A percentile compares a stretch with the other conserved stretches of the same genome.
These are phyloP conservation scores for Alternaria consortialis DNA, from an alignment of 2,329 filamentous ascomycete genomes.

Conservation along the genomic window DNA sequence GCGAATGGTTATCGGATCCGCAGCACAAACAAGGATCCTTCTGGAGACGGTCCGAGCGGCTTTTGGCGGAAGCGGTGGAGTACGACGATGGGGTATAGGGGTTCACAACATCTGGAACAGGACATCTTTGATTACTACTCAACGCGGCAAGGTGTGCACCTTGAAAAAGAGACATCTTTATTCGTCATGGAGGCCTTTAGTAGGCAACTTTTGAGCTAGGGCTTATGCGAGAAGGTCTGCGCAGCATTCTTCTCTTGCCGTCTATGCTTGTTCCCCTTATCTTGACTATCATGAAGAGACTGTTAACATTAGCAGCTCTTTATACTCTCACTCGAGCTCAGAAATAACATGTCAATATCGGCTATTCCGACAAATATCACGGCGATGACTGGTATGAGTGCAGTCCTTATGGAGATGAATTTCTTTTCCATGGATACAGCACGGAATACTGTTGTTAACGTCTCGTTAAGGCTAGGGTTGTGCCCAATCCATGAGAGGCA, in stretches of 20 bases:
- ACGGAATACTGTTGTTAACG: background rate
- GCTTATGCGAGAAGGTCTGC: background rate
- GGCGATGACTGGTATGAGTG: conserved; percentile 4
- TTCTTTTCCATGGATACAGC: background rate
- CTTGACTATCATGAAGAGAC: background rate
- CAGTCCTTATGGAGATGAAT: background rate
- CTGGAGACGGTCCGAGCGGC: background rate
- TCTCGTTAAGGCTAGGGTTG: background rate
- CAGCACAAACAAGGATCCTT: background rate
- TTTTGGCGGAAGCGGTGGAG: background rate
- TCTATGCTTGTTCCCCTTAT: background rate
- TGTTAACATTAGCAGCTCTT: background rate
- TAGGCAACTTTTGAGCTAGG: background rate
- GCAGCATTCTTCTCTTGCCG: background rate
- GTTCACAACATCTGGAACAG: background rate
- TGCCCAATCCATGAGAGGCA: background rate
- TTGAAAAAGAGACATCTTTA: background rate
- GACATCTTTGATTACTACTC: background rate
- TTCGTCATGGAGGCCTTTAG: background rate
- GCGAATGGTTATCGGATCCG: background rate
- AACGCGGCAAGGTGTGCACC: background rate
- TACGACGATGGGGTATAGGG: background rate
- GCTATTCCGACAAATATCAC: background rate
- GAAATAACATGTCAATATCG: background rate
- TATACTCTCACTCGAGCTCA: background rate